Base-by-base conservation (phyloP, 768 basidiomycete genomes). In the Rhizopogon vinicolor region DNA sequence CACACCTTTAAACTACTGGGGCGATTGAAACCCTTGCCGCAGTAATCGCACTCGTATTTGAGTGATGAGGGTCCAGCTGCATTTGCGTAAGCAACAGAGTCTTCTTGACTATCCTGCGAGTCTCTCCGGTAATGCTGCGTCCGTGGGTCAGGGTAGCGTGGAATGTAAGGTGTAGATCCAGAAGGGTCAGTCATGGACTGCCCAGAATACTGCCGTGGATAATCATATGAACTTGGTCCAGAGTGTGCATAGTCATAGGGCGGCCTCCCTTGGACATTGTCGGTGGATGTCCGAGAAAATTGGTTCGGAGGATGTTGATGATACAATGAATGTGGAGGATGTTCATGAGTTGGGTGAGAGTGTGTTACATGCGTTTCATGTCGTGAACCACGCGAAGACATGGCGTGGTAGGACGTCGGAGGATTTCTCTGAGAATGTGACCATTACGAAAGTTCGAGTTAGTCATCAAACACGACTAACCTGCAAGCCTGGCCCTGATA, bases 1-100 rank as follows among this genome's bases (percentile, higher is more conserved):
- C 60, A 52, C 58, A 87, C 89, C 81, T 83, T 90, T 63, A 92
- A 78, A 71, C 89, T 92, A 59, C 89, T 91, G 0, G 89, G 89
- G 25, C 89, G 80, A 64, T 81, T 91, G 71, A 92, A 92, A 18
- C 84, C 83, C 67, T 91, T 92, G 29, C 85, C 84, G 66, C 89
- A 92, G 68, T 87, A 89, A 33, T 68, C 72, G 63, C 89, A 92
- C 61, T 89, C 87, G 63, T 91, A 91, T 69, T 85, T 87, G 53
- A 77, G 63, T 16, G 69, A 52, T 19, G 79, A 71, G 44, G 75
- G 53, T 56, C 55, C 54, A 25, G 60, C 51, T 19, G 44, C 5
- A 18, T 57, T 18, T 9, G 70, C 56, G 10, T 62, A 44, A 39
- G 60, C 63, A 58, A 58, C 10, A 53, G 54, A 25, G 52, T 22